phyloP scores from a whole-genome alignment of 2,329 filamentous ascomycete genomes.

The Microcyclospora pomicola region DNA sequence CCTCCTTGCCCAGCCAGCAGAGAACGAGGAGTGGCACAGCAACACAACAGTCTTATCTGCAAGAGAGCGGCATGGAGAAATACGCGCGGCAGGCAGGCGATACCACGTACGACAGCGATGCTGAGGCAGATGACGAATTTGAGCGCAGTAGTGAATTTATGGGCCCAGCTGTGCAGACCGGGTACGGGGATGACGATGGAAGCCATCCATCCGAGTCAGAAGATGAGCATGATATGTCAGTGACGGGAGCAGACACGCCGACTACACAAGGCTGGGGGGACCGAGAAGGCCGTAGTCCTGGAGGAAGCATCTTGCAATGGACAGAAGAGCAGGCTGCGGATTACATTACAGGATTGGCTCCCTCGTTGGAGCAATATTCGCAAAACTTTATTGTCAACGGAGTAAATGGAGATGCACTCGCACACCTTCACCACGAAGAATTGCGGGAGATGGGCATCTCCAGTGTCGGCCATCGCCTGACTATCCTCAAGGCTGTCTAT shows the following conservation, averaged over 20 bases:
- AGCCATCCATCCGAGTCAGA: constrained; percentile 46
- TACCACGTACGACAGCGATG: constrained; percentile 55
- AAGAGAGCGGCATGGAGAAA: constrained; percentile 17
- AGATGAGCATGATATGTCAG: constrained; percentile 23
- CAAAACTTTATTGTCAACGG: constrained; percentile 58
- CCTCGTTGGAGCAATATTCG: constrained; percentile 21
- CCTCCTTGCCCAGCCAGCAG: constrained; percentile 1
- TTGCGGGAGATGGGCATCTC: constrained; percentile 87
- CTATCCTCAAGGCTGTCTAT: constrained; percentile 90
- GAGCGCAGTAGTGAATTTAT: constrained; percentile 52
- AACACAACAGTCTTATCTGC: neutral
- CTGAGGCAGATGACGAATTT: constrained; percentile 72
- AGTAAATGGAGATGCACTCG: constrained; percentile 80
- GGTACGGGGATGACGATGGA: constrained; percentile 46
- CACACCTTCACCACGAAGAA: constrained; percentile 81
- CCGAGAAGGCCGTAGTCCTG: constrained; percentile 40
- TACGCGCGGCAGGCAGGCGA: constrained; percentile 20
- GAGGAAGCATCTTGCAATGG: constrained; percentile 68
- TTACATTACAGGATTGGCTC: constrained; percentile 47
- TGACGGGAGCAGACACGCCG: constrained; percentile 53
- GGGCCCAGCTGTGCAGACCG: constrained; percentile 45
- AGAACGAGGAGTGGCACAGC: constrained; percentile 3
- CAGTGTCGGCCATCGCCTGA: constrained; percentile 87
- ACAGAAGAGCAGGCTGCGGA: constrained; percentile 79
- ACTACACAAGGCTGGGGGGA: constrained; percentile 41